Evolutionary conservation across 2,329 filamentous ascomycete genomes (phyloP).

Genomic region (Fusarium floridanum): DNA sequence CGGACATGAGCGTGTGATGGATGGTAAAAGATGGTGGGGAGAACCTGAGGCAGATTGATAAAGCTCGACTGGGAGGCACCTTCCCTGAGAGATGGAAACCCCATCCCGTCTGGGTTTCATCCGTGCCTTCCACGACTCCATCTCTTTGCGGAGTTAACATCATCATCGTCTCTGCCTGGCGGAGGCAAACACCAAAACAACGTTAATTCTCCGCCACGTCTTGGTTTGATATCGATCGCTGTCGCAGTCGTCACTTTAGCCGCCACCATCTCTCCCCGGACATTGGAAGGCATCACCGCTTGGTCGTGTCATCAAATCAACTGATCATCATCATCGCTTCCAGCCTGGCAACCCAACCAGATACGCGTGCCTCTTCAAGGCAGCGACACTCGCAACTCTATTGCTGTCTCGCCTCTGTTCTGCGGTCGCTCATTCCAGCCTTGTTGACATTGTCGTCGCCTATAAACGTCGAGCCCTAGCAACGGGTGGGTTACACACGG

Average conservation of each 20-base stretch:
- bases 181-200: constrained; percentile 8
- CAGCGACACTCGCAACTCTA: constrained; percentile 25
- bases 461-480: constrained; percentile 24
- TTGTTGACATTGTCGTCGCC: constrained; percentile 31
- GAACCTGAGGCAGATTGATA: constrained; percentile 40
- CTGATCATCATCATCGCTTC: constrained; percentile 25
- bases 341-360: constrained; percentile 17
- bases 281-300: constrained; percentile 11
- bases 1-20: constrained; percentile 34
- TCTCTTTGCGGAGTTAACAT: constrained; percentile 27
- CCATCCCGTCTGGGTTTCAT: neutral
- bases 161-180: constrained; percentile 5
- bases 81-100: constrained; percentile 17
- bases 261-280: constrained; percentile 2
- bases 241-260: constrained; percentile 3
- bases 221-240: neutral
- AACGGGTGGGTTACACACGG: constrained; percentile 34
- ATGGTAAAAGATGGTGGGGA: constrained; percentile 37
- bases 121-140: constrained; percentile 20
- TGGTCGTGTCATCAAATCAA: constrained; percentile 24
- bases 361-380: constrained; percentile 7
- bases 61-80: constrained; percentile 12
- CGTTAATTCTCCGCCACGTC: constrained; percentile 4
- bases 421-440: constrained; percentile 37
- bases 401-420: constrained; percentile 30